These are phyloP conservation scores for Simplicillium aogashimaense DNA, from an alignment of 2,329 filamentous ascomycete genomes.

Conservation along the genomic window DNA sequence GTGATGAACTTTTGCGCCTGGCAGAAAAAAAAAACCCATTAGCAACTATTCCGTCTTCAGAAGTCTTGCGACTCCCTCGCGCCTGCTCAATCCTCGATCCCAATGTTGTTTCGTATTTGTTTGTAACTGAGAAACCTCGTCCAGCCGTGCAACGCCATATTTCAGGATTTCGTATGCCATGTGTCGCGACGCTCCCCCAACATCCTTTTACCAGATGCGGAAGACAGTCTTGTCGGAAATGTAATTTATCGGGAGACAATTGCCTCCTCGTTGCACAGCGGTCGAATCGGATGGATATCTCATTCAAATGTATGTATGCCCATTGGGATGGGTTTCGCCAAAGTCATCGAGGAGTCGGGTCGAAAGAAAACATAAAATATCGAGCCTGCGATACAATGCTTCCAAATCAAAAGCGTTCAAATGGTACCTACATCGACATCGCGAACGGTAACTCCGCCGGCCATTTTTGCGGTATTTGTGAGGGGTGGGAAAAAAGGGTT, in stretches of 20 bases:
- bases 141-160: conserved; percentile 2
- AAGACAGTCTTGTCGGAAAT: too few relatives aligned
- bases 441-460: conserved; percentile 70
- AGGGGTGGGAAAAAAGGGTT: conserved; percentile 12
- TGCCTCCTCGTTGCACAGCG: too few relatives aligned
- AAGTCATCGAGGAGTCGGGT: conserved; percentile 9
- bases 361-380: not conserved
- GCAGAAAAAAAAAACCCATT: conserved; percentile 40
- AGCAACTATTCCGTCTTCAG: conserved; percentile 66
- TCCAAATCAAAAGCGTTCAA: conserved; percentile 5
- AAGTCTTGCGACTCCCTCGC: conserved; percentile 65
- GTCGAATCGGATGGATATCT: not conserved
- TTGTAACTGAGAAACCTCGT: conserved; percentile 9
- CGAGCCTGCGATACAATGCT: not conserved
- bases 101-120: conserved; percentile 13
- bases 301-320: conserved; percentile 2
- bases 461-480: conserved; percentile 59
- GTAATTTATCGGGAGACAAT: too few relatives aligned
- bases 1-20: conserved; percentile 85
- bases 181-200: not conserved
- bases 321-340: conserved; percentile 7
- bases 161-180: conserved; percentile 2
- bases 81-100: conserved; percentile 45
- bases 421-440: conserved; percentile 67
- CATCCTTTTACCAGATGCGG: conserved; percentile 1